Evolutionary conservation across 164 flowering plant species (phyloP).

Genomic region (Chimonanthus praecox): DNA sequence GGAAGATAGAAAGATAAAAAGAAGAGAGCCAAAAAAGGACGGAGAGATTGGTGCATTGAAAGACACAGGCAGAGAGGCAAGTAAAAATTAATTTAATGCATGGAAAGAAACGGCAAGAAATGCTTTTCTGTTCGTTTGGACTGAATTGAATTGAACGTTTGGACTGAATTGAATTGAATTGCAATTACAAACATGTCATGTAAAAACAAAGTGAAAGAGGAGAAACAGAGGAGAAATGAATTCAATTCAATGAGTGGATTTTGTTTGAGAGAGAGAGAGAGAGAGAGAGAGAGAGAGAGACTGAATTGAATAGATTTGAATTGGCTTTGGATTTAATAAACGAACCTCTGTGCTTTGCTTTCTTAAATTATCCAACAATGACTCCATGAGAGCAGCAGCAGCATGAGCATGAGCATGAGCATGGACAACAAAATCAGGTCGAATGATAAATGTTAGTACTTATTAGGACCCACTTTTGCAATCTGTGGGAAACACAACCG

Average conservation of each 20-base stretch:
- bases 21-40: too few species aligned
- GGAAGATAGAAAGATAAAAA: background rate
- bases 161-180: too few species aligned
- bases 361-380: too few species aligned
- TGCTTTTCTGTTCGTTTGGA: too few species aligned
- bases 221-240: background rate
- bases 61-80: too few species aligned
- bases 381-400: background rate
- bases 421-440: background rate
- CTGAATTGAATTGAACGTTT: too few species aligned
- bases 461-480: background rate
- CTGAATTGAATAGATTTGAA: too few species aligned
- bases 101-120: too few species aligned
- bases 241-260: background rate
- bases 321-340: too few species aligned
- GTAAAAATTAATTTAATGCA: too few species aligned
- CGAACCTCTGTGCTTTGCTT: too few species aligned
- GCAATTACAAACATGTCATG: background rate
- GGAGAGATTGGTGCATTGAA: too few species aligned
- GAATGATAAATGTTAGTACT: background rate
- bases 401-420: background rate
- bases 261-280: conserved; percentile 1
- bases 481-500: background rate
- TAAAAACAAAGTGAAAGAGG: background rate
- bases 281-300: background rate